These are phyloP conservation scores for Ramalina peruviana DNA, from an alignment of 495 filamentous ascomycete species.

Conservation along the genomic window DNA sequence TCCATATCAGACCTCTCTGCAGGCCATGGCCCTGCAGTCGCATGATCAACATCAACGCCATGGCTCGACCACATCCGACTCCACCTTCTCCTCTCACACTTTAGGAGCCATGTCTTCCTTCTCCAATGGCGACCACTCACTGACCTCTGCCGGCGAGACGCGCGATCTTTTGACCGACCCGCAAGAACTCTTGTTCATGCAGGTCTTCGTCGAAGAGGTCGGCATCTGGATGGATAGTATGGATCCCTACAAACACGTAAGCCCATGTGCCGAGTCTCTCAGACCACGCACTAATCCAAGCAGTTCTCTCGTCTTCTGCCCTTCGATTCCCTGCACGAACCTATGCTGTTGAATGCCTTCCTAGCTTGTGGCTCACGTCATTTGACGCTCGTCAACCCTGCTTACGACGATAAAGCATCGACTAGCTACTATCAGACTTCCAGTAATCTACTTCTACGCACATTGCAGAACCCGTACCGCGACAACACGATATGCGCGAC, in stretches of 20 bases:
- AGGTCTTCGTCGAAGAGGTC: constrained; percentile 83
- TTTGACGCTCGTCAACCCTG: constrained; percentile 53
- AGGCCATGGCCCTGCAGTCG: constrained; percentile 16
- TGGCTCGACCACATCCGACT: constrained; percentile 22
- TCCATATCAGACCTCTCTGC: constrained; percentile 18
- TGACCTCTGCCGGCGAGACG: constrained; percentile 36
- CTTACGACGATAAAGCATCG: constrained; percentile 63
- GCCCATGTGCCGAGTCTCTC: constrained; percentile 8
- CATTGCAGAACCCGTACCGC: constrained; percentile 66
- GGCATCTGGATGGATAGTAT: constrained; percentile 91
- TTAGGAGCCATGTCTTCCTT: constrained; percentile 20
- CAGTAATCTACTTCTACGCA: constrained; percentile 54
- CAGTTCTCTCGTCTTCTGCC: constrained; percentile 73
- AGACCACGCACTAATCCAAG: constrained; percentile 16
- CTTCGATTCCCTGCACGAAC: constrained; percentile 64
- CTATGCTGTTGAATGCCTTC: constrained; percentile 85
- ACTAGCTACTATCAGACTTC: constrained; percentile 72
- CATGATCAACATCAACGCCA: constrained; percentile 19
- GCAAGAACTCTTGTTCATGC: constrained; percentile 74
- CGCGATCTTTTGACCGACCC: constrained; percentile 46
- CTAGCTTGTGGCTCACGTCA: constrained; percentile 82
- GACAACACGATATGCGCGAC: constrained; percentile 81
- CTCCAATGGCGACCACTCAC: constrained; percentile 26
- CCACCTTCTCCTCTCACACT: constrained; percentile 17
- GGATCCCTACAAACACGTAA: constrained; percentile 70